A percentile compares a stretch with the other conserved stretches of the same genome.
Evolutionary conservation across 805 yeast species (phyloP).

Genomic region (Lachancea thermotolerans): DNA sequence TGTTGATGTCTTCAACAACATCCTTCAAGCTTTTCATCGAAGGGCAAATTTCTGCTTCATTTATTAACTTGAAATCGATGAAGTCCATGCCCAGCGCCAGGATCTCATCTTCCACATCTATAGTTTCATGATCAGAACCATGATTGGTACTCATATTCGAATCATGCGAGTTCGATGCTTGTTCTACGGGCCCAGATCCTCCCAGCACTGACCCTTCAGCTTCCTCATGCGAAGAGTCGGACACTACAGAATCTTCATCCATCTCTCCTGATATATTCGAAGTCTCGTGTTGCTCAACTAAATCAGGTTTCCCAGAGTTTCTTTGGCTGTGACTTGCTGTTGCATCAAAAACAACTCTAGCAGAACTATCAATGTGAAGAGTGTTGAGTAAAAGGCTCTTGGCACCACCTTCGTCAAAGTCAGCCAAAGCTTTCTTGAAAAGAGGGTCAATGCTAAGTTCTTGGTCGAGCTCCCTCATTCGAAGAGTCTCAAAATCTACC

Average conservation of each 20-base stretch:
- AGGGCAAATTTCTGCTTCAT: constrained; percentile 51
- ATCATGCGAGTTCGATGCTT: constrained; percentile 6
- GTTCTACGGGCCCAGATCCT: not conserved
- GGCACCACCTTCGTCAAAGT: constrained; percentile 80
- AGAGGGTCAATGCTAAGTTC: constrained; percentile 66
- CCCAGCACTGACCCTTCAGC: not conserved
- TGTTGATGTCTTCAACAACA: constrained; percentile 48
- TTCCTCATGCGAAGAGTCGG: not conserved
- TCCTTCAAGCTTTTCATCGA: constrained; percentile 55
- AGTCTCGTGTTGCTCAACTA: constrained; percentile 23
- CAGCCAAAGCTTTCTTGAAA: constrained; percentile 67
- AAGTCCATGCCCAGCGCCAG: constrained; percentile 32
- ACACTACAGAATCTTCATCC: constrained; percentile 8
- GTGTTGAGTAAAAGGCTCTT: constrained; percentile 61
- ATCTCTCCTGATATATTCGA: constrained; percentile 9
- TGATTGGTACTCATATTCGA: not conserved
- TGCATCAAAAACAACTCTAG: constrained; percentile 64
- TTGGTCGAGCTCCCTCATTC: constrained; percentile 51
- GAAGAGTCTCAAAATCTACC: constrained; percentile 45
- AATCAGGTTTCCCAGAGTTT: constrained; percentile 1
- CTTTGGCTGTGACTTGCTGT: constrained; percentile 18
- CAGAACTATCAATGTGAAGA: constrained; percentile 44
- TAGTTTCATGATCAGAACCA: not conserved
- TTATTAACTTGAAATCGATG: constrained; percentile 25
- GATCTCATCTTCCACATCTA: constrained; percentile 27